These are phyloP conservation scores for Radiomyces spectabilis DNA, from an alignment of 192 early-diverging fungal genomes.

Conservation along the genomic window DNA sequence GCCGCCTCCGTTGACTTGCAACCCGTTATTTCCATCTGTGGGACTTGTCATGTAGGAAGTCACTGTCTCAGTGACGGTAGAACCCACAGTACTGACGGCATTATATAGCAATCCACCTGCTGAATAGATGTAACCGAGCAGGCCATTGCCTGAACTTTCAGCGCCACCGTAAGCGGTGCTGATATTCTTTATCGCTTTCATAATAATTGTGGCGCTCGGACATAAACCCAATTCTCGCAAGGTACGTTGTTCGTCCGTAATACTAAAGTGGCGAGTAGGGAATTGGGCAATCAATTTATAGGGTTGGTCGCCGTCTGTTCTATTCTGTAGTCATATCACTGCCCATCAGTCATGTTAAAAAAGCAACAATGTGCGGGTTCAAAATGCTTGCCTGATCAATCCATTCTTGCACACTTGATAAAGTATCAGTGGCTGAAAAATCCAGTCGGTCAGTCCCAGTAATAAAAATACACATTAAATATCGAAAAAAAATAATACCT, in stretches of 20 bases:
- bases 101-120: constrained; percentile 11
- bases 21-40: not conserved
- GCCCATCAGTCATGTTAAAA: no score
- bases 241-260: constrained; percentile 9
- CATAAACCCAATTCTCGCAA: constrained; percentile 10
- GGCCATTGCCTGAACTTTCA: not conserved
- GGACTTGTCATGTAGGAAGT: not conserved
- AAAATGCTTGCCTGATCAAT: constrained; percentile 22
- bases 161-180: constrained; percentile 1
- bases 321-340: no score
- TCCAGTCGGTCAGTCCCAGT: no score
- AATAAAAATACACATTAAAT: no score
- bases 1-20: not conserved
- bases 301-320: constrained; percentile 23
- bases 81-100: not conserved
- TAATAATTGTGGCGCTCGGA: constrained; percentile 26
- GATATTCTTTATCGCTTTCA: constrained; percentile 19
- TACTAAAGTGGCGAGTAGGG: constrained; percentile 22
- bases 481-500: no score
- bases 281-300: constrained; percentile 26
- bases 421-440: constrained; percentile 5
- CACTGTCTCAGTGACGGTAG: not conserved
- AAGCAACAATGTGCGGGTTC: no score
- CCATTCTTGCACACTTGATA: constrained; percentile 17
- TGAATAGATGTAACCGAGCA: constrained; percentile 12